Conservation (phyloP, 352 stramenopile species). For the Pythium inflatum region DNA sequence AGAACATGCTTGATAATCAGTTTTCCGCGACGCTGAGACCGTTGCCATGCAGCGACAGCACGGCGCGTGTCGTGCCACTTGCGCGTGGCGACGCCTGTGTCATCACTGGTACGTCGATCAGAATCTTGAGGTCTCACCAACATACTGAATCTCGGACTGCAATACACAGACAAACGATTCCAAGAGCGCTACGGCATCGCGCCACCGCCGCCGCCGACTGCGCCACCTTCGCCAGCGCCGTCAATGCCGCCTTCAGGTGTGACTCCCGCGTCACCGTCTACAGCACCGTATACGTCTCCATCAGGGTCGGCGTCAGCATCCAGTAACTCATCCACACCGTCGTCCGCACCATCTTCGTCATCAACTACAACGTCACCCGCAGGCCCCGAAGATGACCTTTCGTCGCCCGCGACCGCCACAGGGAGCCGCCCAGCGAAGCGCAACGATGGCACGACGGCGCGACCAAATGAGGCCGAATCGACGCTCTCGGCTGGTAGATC, state of each 20-base stretch:
- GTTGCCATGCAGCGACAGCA: slow-evolving; percentile 1
- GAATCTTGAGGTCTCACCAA: too few relatives aligned
- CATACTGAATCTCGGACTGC: too few relatives aligned
- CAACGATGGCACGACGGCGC: neutral
- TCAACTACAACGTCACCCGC: too few relatives aligned
- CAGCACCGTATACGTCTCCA: too few relatives aligned
- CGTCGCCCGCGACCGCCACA: neutral
- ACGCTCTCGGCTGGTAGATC: neutral
- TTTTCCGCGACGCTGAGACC: neutral
- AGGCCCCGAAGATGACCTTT: neutral
- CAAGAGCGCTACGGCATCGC: neutral
- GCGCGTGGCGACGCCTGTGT: neutral
- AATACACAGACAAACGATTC: too few relatives aligned
- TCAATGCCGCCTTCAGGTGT: too few relatives aligned
- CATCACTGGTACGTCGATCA: slow-evolving; percentile 8
- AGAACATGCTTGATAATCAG: neutral
- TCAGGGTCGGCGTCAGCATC: too few relatives aligned
- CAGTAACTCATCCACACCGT: neutral
- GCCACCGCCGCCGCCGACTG: too few relatives aligned
- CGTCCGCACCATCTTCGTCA: neutral
- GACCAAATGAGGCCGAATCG: neutral
- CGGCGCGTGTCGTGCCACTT: neutral
- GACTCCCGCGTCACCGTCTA: too few relatives aligned
- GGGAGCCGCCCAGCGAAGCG: too few relatives aligned
- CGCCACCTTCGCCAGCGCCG: neutral